Conservation (phyloP, 164 flowering plant species). For the Nymphaea thermarum region DNA sequence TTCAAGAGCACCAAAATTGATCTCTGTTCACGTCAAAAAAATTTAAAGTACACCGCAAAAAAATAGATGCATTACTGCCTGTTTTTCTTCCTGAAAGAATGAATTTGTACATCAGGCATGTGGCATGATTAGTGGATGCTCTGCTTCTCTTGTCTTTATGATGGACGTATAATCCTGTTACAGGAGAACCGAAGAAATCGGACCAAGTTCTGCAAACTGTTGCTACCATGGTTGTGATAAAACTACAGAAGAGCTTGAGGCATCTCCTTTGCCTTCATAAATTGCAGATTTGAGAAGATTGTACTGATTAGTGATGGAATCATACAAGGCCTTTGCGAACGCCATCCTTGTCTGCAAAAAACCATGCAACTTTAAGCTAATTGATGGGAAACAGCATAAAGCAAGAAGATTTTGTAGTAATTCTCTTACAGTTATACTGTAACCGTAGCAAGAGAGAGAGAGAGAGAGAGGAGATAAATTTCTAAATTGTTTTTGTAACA, state of each 20-base stretch:
- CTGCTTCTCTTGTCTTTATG: background rate
- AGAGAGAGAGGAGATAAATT: too few relatives aligned
- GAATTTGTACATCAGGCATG: background rate
- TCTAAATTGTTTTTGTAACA: too few relatives aligned
- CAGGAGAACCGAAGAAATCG: background rate
- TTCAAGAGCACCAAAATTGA: background rate
- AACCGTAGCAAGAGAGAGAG: too few relatives aligned
- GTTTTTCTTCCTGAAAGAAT: background rate
- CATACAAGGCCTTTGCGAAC: constrained; percentile 41
- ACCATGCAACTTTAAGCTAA: background rate
- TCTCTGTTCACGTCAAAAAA: background rate
- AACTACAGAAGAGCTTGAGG: constrained; percentile 42
- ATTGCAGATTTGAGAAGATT: constrained; percentile 69
- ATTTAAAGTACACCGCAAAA: background rate
- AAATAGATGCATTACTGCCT: background rate
- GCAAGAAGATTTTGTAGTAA: background rate
- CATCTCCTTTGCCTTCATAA: constrained; percentile 50
- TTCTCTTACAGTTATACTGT: too few relatives aligned
- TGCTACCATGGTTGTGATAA: constrained; percentile 81
- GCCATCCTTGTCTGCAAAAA: constrained; percentile 50
- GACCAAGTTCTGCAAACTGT: background rate
- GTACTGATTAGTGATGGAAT: constrained; percentile 62
- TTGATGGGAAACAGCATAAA: background rate
- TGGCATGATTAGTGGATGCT: background rate
- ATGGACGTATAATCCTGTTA: background rate